Evolutionary conservation across 345 rosid species (phyloP).

Genomic region (Hevea brasiliensis): DNA sequence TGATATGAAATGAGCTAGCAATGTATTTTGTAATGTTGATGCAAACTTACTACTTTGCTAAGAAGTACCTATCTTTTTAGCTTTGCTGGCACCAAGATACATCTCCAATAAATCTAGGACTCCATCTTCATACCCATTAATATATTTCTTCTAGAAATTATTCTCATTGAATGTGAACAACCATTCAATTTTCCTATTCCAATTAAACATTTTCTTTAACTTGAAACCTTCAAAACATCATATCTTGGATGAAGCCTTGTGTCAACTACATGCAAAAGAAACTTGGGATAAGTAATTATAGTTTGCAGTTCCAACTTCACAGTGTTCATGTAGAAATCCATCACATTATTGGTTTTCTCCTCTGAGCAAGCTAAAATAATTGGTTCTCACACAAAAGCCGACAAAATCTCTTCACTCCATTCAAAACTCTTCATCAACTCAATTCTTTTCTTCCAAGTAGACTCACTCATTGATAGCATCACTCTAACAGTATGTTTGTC

Average conservation of each 20-base stretch:
- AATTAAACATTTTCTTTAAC: conserved; percentile 26
- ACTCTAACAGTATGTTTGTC: no score
- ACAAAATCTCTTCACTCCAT: no score
- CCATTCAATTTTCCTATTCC: background rate
- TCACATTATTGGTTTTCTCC: conserved; percentile 13
- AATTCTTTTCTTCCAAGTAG: no score
- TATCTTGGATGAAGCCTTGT: conserved; percentile 26
- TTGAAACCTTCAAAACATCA: conserved; percentile 17
- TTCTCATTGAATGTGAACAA: conserved; percentile 9
- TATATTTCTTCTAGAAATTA: conserved; percentile 21
- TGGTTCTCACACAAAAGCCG: conserved; percentile 15
- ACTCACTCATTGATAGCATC: no score
- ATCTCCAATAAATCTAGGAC: conserved; percentile 26
- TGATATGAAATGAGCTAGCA: background rate
- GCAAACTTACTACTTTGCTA: background rate
- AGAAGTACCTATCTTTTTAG: background rate
- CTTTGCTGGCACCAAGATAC: conserved; percentile 10
- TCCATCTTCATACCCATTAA: background rate
- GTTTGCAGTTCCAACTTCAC: background rate
- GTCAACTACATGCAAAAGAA: conserved; percentile 18
- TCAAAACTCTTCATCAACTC: no score
- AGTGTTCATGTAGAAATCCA: conserved; percentile 23
- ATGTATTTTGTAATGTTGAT: background rate
- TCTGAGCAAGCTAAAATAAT: conserved; percentile 11
- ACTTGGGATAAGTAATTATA: conserved; percentile 10